Evolutionary conservation across 148 eudicot genomes (phyloP), one percentile per base, ranked within the genome.

Genomic region (Rhododendron simsii): DNA sequence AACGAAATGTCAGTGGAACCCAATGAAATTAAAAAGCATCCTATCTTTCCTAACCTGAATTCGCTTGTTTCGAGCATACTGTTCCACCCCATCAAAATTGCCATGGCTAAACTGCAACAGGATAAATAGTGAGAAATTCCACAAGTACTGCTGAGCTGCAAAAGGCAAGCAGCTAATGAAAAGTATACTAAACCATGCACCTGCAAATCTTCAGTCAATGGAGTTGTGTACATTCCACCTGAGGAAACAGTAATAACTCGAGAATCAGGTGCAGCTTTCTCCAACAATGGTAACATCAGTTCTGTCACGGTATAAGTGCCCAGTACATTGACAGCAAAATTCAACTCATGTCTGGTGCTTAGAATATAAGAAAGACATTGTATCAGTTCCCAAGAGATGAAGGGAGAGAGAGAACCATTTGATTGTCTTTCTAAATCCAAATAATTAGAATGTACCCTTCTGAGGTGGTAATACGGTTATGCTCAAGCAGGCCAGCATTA

Each of bases 231-330:
- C 98, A 97, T 97, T 87, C 98, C 99, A 67, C 98, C 98, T 6
- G 98, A 95, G 77, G 98, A 86, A 61, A 97, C 98, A 39, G 99
- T 94, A 67, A 97, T 94, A 3, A 95, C 98, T 89, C 96, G 94
- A 83, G 98, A 93, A 92, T 97, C 98, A 80, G 98, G 98, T 37
- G 92, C 92, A 85, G 98, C 98, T 89, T 94, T 95, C 90, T 95
- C 98, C 89, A 33, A 85, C 88, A 91, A 87, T 11, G 99, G 98
- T 86, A 95, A 30, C 94, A 97, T 92, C 14, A 84, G 83, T 81
- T 95, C 98, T 84, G 99, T 97, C 87, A 94, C 81, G 65, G 92
- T 81, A 83, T 91, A 95, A 80, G 98, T 93, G 80, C 99, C 99
- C 69, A 97, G 87, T 21, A 95, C 99, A 88, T 94, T 97, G 67